Evolutionary conservation across 1,284 basidiomycete genomes (phyloP), one percentile per base, ranked within the genome.

Genomic region (Pyrrhoderma noxium): DNA sequence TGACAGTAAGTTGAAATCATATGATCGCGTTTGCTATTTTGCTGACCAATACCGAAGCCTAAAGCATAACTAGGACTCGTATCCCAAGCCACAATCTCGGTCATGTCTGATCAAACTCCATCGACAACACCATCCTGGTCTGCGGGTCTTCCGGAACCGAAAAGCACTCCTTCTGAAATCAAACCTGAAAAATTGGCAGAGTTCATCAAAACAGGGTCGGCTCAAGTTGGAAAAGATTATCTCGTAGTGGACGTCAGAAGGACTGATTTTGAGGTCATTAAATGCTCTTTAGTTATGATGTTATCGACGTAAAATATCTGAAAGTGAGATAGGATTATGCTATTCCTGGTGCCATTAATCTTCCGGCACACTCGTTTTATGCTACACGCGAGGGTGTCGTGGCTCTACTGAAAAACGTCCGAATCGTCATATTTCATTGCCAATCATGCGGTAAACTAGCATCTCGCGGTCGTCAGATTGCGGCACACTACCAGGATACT

Each of bases 341-440:
- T 11, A 55, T 55, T 27, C 49, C 49, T n/a, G 49, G 49, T n/a
- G 53, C 49, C 19, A 52, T 55, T 44, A 55, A 55, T 31, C 53
- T 55, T n/a, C 53, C 53, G 5, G 53, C 53, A 11, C 49, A 55
- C 13, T 55, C 53, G 5, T 55, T 55, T 46, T 55, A 52, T 35
- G 37, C 44, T 13, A 55, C 53, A 2, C 53, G 46, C 2, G 23
- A 38, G 13, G 53, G 53, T 16, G 49, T 36, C 21, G 53, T 55
- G 8, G 27, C 53, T 22, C 25, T 55, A 21, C 49, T 55, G 4
- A 39, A 34, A 8, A 35, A 44, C 18, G 42, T 55, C 35, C 49
- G 49, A 22, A 45, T 51, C 14, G 53, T 51, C 11, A 47, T 55
- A 9, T 55, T 55, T 46, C 53, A 55, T 23, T 55, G 53, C 34